phyloP scores from a whole-genome alignment of 257 asterid species.

The Ligustrum vulgare region DNA sequence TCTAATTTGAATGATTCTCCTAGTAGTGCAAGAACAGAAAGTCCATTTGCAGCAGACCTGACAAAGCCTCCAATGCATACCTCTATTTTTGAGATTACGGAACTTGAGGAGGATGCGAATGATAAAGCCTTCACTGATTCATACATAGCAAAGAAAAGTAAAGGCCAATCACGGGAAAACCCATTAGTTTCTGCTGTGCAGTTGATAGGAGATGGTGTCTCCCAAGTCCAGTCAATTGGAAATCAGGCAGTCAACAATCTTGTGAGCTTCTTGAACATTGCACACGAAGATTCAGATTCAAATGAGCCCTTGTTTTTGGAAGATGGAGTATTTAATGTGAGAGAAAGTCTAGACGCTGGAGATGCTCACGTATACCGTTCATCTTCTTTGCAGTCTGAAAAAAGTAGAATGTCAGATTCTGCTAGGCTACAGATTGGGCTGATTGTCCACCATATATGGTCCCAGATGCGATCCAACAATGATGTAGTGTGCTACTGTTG shows the following conservation, averaged over 20 bases:
- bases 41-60: conserved; percentile 50
- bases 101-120: conserved; percentile 58
- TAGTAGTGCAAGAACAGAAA: conserved; percentile 46
- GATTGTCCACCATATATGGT: conserved; percentile 80
- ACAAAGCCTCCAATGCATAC: conserved; percentile 45
- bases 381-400: conserved; percentile 76
- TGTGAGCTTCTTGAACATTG: conserved; percentile 77
- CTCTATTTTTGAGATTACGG: conserved; percentile 69
- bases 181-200: conserved; percentile 91
- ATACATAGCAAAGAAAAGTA: conserved; percentile 48
- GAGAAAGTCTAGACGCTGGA: conserved; percentile 32
- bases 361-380: conserved; percentile 52
- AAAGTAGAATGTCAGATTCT: conserved; percentile 66
- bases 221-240: conserved; percentile 96
- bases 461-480: conserved; percentile 88
- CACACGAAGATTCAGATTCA: conserved; percentile 75
- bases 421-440: conserved; percentile 79
- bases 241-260: conserved; percentile 92
- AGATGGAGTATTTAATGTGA: conserved; percentile 34
- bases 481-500: conserved; percentile 94
- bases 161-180: conserved; percentile 62
- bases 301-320: conserved; percentile 56
- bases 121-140: conserved; percentile 40
- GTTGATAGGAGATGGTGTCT: conserved; percentile 86
- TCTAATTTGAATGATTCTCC: conserved; percentile 67